Evolutionary conservation across 2,329 filamentous ascomycete species (phyloP), one percentile per base, ranked within the genome.

Genomic region (Apiospora sp.): DNA sequence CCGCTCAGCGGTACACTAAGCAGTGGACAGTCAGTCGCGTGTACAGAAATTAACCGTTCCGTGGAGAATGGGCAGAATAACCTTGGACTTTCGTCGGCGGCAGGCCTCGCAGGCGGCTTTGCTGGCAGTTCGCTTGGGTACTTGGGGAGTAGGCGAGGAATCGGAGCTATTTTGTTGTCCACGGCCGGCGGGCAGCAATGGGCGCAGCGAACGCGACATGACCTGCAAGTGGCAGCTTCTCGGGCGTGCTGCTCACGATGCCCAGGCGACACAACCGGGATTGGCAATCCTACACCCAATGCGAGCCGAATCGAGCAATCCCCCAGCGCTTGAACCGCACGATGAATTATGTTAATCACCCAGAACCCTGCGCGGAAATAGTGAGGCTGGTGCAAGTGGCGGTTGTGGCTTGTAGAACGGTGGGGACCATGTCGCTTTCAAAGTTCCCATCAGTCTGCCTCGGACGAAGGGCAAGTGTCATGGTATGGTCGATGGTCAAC

Each of bases 1-100:
- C 34, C 77, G 76, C 43, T 78, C 77, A 22, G 76, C 76, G 37
- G 71, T 74, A 71, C 77, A 78, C 77, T 78, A 49, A 10, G 30
- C 16, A 24, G 44, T 34, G n/a, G n/a, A 48, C 75, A 75, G 72
- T 68, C 67, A 46, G 61, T 41, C 51, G 67, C 43, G 34, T 10
- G 51, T 30, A 51, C 5, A 30, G 12, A n/a, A n/a, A n/a, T 24
- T 30, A 30, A 64, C 30, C 48, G 24, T 54, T 24, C 24, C 54
- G 10, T 19, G 68, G 37, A 24, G n/a, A 7, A 64, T 64, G 34
- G 34, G 34, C 22, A 27, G 30, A 69, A 69, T 10, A 48, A 73
- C 72, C 72, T 72, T 73, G 30, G 72, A 72, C 48, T 73, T 73
- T 37, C 71, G 41, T 22, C 49, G 70, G 14, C 71, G 54, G 46